Conservation (phyloP, 306 rosid genomes). For the Begonia fuchsioides region DNA sequence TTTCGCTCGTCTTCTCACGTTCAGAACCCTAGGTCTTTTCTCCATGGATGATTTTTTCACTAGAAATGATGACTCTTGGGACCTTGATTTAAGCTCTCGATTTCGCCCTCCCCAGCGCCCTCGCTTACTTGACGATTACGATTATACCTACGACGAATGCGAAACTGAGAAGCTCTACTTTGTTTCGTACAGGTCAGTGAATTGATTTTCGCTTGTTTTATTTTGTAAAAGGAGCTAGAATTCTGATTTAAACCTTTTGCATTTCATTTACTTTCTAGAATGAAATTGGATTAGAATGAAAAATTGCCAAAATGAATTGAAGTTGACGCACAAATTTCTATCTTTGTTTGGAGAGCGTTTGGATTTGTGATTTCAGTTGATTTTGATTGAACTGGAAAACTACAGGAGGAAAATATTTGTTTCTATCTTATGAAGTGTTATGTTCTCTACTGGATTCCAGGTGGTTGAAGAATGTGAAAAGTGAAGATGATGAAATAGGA, state of each 20-base stretch:
- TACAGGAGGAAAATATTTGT: neutral
- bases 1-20: conserved; percentile 28
- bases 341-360: too few relatives aligned
- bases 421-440: neutral
- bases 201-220: neutral
- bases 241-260: too few relatives aligned
- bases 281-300: too few relatives aligned
- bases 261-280: too few relatives aligned
- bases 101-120: conserved; percentile 26
- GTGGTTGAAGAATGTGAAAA: conserved; percentile 59
- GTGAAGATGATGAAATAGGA: conserved; percentile 24
- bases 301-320: too few relatives aligned
- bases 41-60: conserved; percentile 37
- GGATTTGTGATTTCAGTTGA: too few relatives aligned
- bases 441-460: conserved; percentile 15
- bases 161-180: conserved; percentile 36
- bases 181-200: conserved; percentile 44
- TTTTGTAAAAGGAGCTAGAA: too few relatives aligned
- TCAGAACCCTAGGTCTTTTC: conserved; percentile 50
- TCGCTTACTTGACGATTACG: conserved; percentile 29
- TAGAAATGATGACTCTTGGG: conserved; percentile 23
- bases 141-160: conserved; percentile 15
- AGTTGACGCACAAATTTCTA: too few relatives aligned
- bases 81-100: conserved; percentile 24
- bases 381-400: neutral